These are phyloP conservation scores for Eremochloa ophiuroides DNA, from an alignment of 176 grass and related monocot species.

Conservation along the genomic window DNA sequence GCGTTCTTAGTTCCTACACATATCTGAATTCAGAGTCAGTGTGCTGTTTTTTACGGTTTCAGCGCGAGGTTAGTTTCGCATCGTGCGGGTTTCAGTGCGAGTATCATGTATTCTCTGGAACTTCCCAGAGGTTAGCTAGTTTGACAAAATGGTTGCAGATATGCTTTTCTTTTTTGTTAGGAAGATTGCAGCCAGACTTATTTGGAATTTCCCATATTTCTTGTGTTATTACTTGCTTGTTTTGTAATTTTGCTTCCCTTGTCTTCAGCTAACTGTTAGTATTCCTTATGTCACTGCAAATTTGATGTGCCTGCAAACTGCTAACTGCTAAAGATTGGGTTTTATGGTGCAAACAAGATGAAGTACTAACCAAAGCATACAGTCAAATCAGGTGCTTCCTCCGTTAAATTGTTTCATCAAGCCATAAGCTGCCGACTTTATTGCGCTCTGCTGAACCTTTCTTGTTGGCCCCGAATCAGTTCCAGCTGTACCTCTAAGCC, in stretches of 20 bases:
- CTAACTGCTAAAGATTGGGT: neutral
- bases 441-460: neutral
- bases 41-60: neutral
- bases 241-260: neutral
- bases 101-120: no score
- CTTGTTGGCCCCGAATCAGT: neutral
- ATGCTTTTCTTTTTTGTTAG: neutral
- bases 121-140: no score
- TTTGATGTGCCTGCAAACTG: neutral
- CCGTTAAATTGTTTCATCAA: neutral
- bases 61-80: neutral
- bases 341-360: neutral
- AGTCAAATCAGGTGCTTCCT: neutral
- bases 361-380: neutral
- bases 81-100: no score
- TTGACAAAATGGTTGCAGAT: neutral
- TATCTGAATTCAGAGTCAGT: neutral
- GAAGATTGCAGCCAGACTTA: neutral
- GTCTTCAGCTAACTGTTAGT: neutral
- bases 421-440: neutral
- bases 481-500: neutral
- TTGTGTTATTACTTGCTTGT: neutral
- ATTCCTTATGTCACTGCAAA: neutral
- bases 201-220: neutral
- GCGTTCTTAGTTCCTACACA: neutral